phyloP scores from a whole-genome alignment of 2,329 filamentous ascomycete genomes.

The Curvularia hawaiiensis region DNA sequence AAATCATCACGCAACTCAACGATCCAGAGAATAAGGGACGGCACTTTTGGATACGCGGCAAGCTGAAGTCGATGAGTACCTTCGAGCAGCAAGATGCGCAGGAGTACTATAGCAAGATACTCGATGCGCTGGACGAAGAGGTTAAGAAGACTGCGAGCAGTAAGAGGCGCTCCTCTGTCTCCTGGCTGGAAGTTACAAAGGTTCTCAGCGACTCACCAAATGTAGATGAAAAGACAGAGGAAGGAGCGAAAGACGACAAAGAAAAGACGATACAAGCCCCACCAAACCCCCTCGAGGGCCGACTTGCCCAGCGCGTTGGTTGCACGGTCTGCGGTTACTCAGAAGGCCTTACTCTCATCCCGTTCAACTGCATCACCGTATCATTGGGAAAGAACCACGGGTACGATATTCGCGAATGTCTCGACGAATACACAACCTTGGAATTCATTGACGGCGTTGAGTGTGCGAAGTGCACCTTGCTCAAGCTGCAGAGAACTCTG shows the following conservation, averaged over 20 bases:
- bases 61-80: slow-evolving; percentile 89
- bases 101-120: slow-evolving; percentile 90
- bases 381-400: slow-evolving; percentile 68
- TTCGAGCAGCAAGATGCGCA: slow-evolving; percentile 98
- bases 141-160: slow-evolving; percentile 56
- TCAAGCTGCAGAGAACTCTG: slow-evolving; percentile 57
- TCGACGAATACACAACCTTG: slow-evolving; percentile 83
- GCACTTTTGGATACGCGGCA: slow-evolving; percentile 79
- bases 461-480: slow-evolving; percentile 86
- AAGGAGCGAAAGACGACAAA: slow-evolving; percentile 4
- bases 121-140: slow-evolving; percentile 85
- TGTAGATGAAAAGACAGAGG: slow-evolving; percentile 10
- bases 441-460: slow-evolving; percentile 89
- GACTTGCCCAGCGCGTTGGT: slow-evolving; percentile 85
- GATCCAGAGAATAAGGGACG: slow-evolving; percentile 72
- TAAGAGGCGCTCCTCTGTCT: slow-evolving; percentile 47
- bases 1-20: slow-evolving; percentile 73
- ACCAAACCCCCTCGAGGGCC: slow-evolving; percentile 83
- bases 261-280: slow-evolving; percentile 36
- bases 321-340: slow-evolving; percentile 86
- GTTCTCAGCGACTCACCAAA: slow-evolving; percentile 25
- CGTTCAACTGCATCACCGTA: slow-evolving; percentile 92
- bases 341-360: slow-evolving; percentile 86
- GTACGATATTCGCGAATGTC: slow-evolving; percentile 76
- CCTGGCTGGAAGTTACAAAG: slow-evolving; percentile 39